Evolutionary conservation across 768 basidiomycete species (phyloP).

Genomic region (Psilocybe azurescens): DNA sequence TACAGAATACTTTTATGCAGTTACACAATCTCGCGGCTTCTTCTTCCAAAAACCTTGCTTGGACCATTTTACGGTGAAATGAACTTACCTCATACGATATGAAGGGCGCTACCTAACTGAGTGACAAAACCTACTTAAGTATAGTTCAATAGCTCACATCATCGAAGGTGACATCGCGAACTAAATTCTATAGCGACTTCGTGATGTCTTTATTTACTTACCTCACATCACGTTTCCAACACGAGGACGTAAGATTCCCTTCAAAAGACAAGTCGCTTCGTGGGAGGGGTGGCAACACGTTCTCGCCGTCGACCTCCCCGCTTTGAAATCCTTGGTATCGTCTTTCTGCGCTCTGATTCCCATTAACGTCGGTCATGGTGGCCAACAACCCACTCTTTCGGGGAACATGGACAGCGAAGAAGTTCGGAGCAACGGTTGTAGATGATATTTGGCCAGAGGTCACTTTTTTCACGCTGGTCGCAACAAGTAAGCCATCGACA

Average conservation of each 20-base stretch:
- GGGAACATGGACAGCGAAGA: slow-evolving; percentile 52
- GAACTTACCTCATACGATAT: too few relatives aligned
- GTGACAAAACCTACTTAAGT: too few relatives aligned
- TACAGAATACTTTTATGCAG: too few relatives aligned
- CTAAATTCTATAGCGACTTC: not conserved
- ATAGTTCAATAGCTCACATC: too few relatives aligned
- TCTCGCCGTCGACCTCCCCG: not conserved
- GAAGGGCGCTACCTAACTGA: too few relatives aligned
- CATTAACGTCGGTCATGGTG: slow-evolving; percentile 14
- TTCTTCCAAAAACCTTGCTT: too few relatives aligned
- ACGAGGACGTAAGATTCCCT: slow-evolving; percentile 4
- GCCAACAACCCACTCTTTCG: slow-evolving; percentile 46
- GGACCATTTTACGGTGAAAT: too few relatives aligned
- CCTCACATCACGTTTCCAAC: slow-evolving; percentile 6
- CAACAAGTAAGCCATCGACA: slow-evolving; percentile 46
- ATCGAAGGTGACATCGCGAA: not conserved
- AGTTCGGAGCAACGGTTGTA: slow-evolving; percentile 59
- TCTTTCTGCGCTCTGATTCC: not conserved
- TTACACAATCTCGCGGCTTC: too few relatives aligned
- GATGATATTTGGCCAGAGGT: slow-evolving; percentile 71
- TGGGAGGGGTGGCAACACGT: not conserved
- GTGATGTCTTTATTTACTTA: slow-evolving; percentile 3
- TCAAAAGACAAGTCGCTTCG: not conserved
- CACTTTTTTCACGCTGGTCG: slow-evolving; percentile 60
- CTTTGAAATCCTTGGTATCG: not conserved